Base-by-base conservation (phyloP, 495 filamentous ascomycete genomes). In the Penicillium waksmanii region DNA sequence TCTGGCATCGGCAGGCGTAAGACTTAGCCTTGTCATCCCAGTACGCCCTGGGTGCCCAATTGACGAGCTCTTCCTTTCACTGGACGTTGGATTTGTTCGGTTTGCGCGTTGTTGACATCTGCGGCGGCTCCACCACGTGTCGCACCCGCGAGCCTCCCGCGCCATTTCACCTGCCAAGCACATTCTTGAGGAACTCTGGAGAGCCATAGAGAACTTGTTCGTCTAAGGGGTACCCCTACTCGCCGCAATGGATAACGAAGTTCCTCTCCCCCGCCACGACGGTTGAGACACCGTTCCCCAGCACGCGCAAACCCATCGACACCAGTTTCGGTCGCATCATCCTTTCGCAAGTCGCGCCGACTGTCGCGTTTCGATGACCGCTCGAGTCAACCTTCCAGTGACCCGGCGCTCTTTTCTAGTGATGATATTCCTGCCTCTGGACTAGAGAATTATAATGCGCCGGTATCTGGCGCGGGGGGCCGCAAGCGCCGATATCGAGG, bases 401-500 rank as follows among this genome's bases (percentile, higher is more conserved):
- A 92, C 63, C 87, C 88, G 3, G 85, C 89, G 11, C 66, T 91
- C 5, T 93, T 93, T 73, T 91, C 88, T 0, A 91, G 88, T 61
- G 90, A 93, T 58, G 90, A 93, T 60, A 83, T 89, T 46, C 87
- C 88, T 7, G 80, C 83, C 1, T 75, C 87, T 5, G 81, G 83
- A 0, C 64, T 89, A n/a, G 89, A 92, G 58, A 89, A 91, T 58
- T 92, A 93, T 69, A 57, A 77, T 63, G 73, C 75, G 42, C 64
- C 68, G 18, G 71, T 66, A n/a, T 13, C 62, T 0, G 67, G 81
- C 42, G 80, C 72, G 19, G 80, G 78, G 48, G 80, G 78, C 46
- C 77, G 81, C 55, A 91, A 89, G 74, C 82, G 81, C 58, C 80
- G 84, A 33, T 90, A 88, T 65, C 80, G 85, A 15, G 88, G 90